phyloP scores from a whole-genome alignment of 176 grass and related monocot genomes.

The Poa pratensis region DNA sequence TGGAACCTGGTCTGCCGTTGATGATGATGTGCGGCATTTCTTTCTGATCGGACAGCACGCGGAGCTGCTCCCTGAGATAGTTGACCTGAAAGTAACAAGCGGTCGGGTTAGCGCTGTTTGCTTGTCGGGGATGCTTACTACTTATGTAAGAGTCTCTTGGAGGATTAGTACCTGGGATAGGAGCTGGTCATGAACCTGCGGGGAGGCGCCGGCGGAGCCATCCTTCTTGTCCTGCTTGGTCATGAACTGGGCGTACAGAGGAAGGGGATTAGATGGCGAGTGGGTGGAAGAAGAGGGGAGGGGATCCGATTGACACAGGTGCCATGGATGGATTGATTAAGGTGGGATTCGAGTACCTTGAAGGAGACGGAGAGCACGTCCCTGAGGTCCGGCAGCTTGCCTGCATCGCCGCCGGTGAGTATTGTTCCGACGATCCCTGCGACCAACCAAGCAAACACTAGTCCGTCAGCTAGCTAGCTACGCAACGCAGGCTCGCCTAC shows the following conservation, averaged over 20 bases:
- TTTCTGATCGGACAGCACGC: constrained; percentile 40
- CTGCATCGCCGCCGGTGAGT: constrained; percentile 40
- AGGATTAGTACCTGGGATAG: constrained; percentile 34
- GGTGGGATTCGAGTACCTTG: constrained; percentile 28
- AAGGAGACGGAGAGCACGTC: constrained; percentile 50
- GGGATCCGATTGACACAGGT: not conserved
- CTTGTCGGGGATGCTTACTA: too few species aligned
- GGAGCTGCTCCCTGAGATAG: constrained; percentile 61
- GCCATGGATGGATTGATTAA: too few species aligned
- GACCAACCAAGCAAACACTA: not conserved
- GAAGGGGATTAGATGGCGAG: not conserved
- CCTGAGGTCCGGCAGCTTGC: constrained; percentile 40
- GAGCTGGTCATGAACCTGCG: constrained; percentile 46
- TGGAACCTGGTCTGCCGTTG: constrained; percentile 56
- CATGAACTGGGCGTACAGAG: constrained; percentile 35
- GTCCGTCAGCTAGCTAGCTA: not conserved
- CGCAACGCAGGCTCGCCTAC: not conserved
- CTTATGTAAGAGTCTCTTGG: too few species aligned
- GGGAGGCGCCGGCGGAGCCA: constrained; percentile 18
- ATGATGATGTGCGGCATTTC: constrained; percentile 56
- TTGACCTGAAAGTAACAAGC: constrained; percentile 53
- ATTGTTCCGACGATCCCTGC: constrained; percentile 55
- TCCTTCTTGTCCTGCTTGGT: constrained; percentile 57
- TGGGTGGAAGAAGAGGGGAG: too few species aligned
- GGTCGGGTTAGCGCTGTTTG: not conserved